Evolutionary conservation across 2,329 filamentous ascomycete genomes (phyloP).

Genomic region (Aspergillus phoenicis): DNA sequence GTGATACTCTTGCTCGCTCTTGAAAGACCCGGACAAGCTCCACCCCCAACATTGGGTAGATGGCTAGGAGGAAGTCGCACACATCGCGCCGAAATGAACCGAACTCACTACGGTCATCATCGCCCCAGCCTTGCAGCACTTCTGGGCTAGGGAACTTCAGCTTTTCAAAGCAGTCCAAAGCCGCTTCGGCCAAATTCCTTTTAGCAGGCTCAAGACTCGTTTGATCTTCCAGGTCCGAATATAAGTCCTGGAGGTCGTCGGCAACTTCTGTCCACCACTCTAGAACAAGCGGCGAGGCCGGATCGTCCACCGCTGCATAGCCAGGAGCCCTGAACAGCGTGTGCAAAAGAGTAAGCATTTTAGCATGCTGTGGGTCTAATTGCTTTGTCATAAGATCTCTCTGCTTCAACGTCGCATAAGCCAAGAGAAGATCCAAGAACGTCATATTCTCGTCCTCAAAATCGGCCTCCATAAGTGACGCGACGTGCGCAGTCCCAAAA

Average conservation of each 20-base stretch:
- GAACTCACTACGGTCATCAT: conserved; percentile 48
- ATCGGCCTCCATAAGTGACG: conserved; percentile 38
- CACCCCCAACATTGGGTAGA: conserved; percentile 47
- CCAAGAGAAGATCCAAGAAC: conserved; percentile 44
- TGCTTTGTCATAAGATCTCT: conserved; percentile 35
- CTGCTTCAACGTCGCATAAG: conserved; percentile 37
- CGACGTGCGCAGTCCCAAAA: conserved; percentile 35
- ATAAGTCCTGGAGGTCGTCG: conserved; percentile 39
- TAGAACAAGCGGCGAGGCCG: conserved; percentile 39
- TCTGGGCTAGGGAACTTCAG: conserved; percentile 41
- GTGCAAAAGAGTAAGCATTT: conserved; percentile 41
- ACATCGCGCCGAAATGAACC: conserved; percentile 48
- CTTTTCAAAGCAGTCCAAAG: conserved; percentile 47
- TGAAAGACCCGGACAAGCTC: conserved; percentile 47
- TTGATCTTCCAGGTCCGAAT: conserved; percentile 31
- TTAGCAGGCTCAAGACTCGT: conserved; percentile 36
- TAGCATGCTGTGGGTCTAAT: conserved; percentile 35
- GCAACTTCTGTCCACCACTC: conserved; percentile 48
- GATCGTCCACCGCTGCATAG: conserved; percentile 44
- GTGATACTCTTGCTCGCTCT: conserved; percentile 37
- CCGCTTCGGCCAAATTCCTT: conserved; percentile 42
- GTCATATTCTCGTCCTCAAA: conserved; percentile 43
- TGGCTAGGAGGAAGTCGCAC: conserved; percentile 49
- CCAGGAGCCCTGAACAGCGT: conserved; percentile 44
- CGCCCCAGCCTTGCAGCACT: conserved; percentile 43